Evolutionary conservation across 75 land plant genomes (phyloP), one percentile per base, ranked within the genome.

Genomic region (Pinus taeda): DNA sequence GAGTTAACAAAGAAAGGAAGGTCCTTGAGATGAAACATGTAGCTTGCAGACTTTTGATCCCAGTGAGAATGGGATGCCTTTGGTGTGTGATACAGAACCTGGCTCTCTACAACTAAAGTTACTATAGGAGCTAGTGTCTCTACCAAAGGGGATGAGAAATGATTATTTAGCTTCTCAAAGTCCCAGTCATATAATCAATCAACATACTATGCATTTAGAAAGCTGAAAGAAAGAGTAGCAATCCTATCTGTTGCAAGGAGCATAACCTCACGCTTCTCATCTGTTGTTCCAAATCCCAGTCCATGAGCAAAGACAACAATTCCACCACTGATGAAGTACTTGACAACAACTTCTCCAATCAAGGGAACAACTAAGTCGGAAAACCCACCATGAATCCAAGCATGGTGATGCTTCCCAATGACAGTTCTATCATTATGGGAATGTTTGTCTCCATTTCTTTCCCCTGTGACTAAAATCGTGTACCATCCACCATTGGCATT

Each of bases 191-290:
- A 33, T 33, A 89, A 71, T 93, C 99, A 94, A 60, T 94, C 89
- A 33, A 53, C 69, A 1, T 98, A 95, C 59, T 97, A 82, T 0
- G 99, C 90, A 88, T 95, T 90, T 29, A 97, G 74, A 60, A 97
- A 83, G 45, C 86, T 95, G 76, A 97, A 97, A 1, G 98, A 97
- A 30, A 97, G 90, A 45, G 88, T 88, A 36, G 96, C 87, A 73
- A 76, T 89, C 20, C 98, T 95, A 86, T 97, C 98, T 49, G 98
- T 91, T 69, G 95, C 93, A 14, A 97, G 90, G 1, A 98, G 99
- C 93, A 96, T 88, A 72, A 85, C 82, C 83, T 86, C 97, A 60
- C 77, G 88, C 59, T 77, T 79, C 53, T 80, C 80, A 56, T 63
- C 70, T 6, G 17, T 75, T 59, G 61, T 18, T 18, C 21, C 61